A percentile compares a stretch with the other conserved stretches of the same genome.
Conservation (phyloP, 2,329 filamentous ascomycete species). For the Beauveria australis region DNA sequence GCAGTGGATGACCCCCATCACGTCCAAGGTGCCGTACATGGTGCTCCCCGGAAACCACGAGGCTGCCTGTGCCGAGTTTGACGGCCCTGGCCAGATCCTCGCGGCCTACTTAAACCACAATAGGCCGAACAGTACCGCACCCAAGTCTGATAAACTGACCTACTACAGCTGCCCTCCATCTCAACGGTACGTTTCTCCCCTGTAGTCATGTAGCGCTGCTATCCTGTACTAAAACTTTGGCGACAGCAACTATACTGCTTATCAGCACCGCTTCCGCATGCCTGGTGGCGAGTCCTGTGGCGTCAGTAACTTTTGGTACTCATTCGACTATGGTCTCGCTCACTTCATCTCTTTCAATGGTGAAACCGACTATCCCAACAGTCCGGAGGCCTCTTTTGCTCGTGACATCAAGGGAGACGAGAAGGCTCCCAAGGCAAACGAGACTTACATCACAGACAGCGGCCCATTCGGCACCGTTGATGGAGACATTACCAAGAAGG, state of each 20-base stretch:
- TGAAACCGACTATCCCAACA: constrained; percentile 42
- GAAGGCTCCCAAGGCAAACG: constrained; percentile 28
- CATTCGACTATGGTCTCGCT: constrained; percentile 45
- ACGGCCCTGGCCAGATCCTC: constrained; percentile 34
- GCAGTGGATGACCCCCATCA: constrained; percentile 36
- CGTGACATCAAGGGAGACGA: constrained; percentile 33
- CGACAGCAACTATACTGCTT: constrained; percentile 39
- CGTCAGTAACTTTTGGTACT: constrained; percentile 46
- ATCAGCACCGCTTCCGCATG: constrained; percentile 43
- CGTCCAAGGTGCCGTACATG: constrained; percentile 39
- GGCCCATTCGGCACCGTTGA: constrained; percentile 40
- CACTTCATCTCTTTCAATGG: constrained; percentile 40
- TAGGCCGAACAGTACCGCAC: constrained; percentile 31
- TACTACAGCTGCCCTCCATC: constrained; percentile 45
- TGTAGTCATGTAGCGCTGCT: background rate
- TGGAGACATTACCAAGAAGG: constrained; percentile 30
- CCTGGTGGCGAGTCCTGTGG: constrained; percentile 38
- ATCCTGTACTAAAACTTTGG: background rate
- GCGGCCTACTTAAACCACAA: constrained; percentile 39
- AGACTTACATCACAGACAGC: constrained; percentile 39
- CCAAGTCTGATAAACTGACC: constrained; percentile 27
- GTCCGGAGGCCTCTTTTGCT: constrained; percentile 36
- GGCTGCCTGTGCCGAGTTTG: constrained; percentile 39
- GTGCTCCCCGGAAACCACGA: constrained; percentile 43
- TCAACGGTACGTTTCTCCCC: constrained; percentile 21